A percentile compares a stretch with the other conserved stretches of the same genome.
These are phyloP conservation scores for Strobilomyces dryophilus DNA, from an alignment of 768 basidiomycete species.

Conservation along the genomic window DNA sequence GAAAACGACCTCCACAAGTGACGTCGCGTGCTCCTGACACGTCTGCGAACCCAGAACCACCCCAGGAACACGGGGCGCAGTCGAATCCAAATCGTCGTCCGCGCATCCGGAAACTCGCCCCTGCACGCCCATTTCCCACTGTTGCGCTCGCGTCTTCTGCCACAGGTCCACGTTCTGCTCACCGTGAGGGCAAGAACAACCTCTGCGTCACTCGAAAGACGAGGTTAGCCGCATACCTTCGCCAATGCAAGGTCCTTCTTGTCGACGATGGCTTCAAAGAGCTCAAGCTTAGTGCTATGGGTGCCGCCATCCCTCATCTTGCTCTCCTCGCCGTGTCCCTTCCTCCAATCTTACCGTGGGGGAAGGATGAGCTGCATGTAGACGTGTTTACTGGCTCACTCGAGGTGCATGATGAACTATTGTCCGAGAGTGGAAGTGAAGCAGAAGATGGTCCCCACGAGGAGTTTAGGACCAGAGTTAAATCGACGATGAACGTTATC, in stretches of 20 bases:
- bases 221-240: slow-evolving; percentile 64
- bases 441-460: slow-evolving; percentile 57
- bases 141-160: slow-evolving; percentile 73
- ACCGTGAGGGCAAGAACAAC: slow-evolving; percentile 75
- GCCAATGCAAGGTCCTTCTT: slow-evolving; percentile 70
- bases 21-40: not conserved
- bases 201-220: slow-evolving; percentile 81
- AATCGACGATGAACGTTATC: slow-evolving; percentile 61
- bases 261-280: slow-evolving; percentile 77
- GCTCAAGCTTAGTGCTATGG: slow-evolving; percentile 76
- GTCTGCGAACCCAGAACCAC: slow-evolving; percentile 1
- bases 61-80: not conserved
- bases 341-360: slow-evolving; percentile 67
- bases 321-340: slow-evolving; percentile 66
- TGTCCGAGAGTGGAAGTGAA: slow-evolving; percentile 42
- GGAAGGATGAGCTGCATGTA: slow-evolving; percentile 55
- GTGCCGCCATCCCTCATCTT: slow-evolving; percentile 84
- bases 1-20: not conserved
- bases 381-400: slow-evolving; percentile 67
- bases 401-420: slow-evolving; percentile 73
- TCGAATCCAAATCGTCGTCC: slow-evolving; percentile 15
- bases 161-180: slow-evolving; percentile 75
- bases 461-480: slow-evolving; percentile 55
- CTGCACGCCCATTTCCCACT: slow-evolving; percentile 72
- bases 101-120: slow-evolving; percentile 61